Evolutionary conservation across 305 asterid species (phyloP).

Genomic region (Fraxinus sp.): DNA sequence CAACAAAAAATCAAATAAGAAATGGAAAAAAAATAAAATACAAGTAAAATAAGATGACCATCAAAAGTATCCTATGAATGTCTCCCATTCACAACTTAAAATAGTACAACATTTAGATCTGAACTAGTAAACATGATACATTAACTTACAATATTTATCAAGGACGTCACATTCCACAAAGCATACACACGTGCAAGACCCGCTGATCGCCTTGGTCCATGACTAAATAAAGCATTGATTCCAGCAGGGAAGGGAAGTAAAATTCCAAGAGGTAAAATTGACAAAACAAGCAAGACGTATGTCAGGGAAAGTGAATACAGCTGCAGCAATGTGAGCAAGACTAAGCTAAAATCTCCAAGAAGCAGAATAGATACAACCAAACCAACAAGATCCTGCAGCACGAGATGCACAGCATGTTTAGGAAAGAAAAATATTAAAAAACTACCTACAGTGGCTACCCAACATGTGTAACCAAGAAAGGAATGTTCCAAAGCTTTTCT

Average conservation of each 20-base stretch:
- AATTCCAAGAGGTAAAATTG: conserved; percentile 79
- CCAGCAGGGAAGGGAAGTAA: conserved; percentile 98
- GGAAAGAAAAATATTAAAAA: conserved; percentile 4
- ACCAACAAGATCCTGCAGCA: conserved; percentile 97
- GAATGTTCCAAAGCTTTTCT: background rate
- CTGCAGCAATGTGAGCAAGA: conserved; percentile 95
- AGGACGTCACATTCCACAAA: conserved; percentile 86
- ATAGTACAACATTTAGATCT: background rate
- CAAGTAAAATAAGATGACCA: background rate
- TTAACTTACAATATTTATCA: conserved; percentile 79
- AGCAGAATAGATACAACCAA: conserved; percentile 91
- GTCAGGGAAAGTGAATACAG: conserved; percentile 82
- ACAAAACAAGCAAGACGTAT: conserved; percentile 81
- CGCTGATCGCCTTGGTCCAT: conserved; percentile 95
- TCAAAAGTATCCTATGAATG: background rate
- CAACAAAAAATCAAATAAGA: background rate
- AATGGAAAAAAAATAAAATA: background rate
- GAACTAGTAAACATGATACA: background rate
- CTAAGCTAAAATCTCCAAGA: conserved; percentile 96
- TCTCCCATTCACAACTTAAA: background rate
- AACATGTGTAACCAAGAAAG: background rate
- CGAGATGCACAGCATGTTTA: conserved; percentile 13
- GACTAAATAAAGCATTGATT: conserved; percentile 93
- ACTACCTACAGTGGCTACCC: background rate
- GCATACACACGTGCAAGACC: conserved; percentile 98